Evolutionary conservation across 768 basidiomycete genomes (phyloP).

Genomic region (Fomitopsis pulvina): DNA sequence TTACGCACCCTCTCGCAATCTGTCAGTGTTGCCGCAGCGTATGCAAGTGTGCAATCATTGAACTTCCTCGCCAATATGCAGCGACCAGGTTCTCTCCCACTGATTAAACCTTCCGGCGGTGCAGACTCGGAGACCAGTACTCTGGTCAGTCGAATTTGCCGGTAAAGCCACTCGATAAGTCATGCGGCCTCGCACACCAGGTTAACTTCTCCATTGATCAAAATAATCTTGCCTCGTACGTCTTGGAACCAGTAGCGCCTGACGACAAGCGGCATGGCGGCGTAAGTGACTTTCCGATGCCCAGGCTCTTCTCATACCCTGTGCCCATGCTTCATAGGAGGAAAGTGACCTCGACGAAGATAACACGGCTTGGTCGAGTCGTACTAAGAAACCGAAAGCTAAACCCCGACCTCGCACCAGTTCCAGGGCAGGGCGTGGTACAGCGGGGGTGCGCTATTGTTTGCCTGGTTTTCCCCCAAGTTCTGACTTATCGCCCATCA

Average conservation of each 20-base stretch:
- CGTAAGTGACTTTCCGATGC: not conserved
- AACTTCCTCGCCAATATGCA: slow-evolving; percentile 3
- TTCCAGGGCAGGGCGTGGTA: not conserved
- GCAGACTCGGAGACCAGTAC: slow-evolving; percentile 25
- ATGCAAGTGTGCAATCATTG: slow-evolving; percentile 1
- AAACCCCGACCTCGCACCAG: not conserved
- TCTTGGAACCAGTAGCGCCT: not conserved
- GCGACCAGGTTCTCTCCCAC: slow-evolving; percentile 8
- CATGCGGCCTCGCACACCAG: slow-evolving; percentile 2
- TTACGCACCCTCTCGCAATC: slow-evolving; percentile 16
- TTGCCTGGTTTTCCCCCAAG: not conserved
- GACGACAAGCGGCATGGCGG: slow-evolving; percentile 1
- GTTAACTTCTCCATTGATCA: slow-evolving; percentile 18
- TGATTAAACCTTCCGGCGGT: slow-evolving; percentile 11
- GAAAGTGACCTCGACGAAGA: slow-evolving; percentile 10
- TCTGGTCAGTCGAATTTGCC: slow-evolving; percentile 13
- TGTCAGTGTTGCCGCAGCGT: slow-evolving; percentile 13
- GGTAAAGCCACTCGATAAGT: not conserved
- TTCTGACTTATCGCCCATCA: not conserved
- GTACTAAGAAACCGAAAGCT: not conserved
- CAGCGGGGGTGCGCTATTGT: not conserved
- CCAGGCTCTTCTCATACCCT: not conserved
- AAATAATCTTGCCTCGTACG: not conserved
- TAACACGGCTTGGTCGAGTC: slow-evolving; percentile 13
- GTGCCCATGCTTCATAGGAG: not conserved